Percentiles rank a stretch among this genome's conserved stretches.
Conservation (phyloP, 2,329 filamentous ascomycete species). For the Fusarium verrucosum region DNA sequence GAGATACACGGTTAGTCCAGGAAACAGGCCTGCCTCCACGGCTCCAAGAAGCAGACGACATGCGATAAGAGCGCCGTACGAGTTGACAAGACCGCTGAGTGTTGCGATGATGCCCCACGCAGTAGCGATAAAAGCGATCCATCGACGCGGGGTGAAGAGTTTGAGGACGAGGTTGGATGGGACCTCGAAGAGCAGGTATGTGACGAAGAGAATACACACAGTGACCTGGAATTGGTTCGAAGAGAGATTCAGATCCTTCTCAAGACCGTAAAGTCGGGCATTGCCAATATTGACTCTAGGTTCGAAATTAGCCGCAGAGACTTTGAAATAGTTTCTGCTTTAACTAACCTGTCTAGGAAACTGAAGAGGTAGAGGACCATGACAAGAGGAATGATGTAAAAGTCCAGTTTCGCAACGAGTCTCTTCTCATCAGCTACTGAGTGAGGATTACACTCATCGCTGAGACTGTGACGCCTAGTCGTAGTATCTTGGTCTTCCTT, state of each 20-base stretch:
- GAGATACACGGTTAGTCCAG: slow-evolving; percentile 73
- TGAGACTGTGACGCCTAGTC: slow-evolving; percentile 29
- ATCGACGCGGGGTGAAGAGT: slow-evolving; percentile 68
- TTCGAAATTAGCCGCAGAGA: slow-evolving; percentile 19
- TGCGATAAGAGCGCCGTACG: slow-evolving; percentile 71
- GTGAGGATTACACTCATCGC: slow-evolving; percentile 28
- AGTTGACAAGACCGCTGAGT: slow-evolving; percentile 72
- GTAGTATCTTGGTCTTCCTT: slow-evolving; percentile 21
- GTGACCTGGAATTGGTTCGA: slow-evolving; percentile 74
- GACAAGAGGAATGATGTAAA: slow-evolving; percentile 70
- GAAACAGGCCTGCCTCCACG: slow-evolving; percentile 76
- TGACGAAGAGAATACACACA: slow-evolving; percentile 74
- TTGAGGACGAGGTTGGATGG: slow-evolving; percentile 73
- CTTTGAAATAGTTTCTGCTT: neutral
- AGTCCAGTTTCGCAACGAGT: slow-evolving; percentile 72
- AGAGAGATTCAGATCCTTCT: slow-evolving; percentile 68
- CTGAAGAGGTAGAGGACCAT: slow-evolving; percentile 78
- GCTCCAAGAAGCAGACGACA: slow-evolving; percentile 74
- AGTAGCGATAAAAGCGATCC: slow-evolving; percentile 71
- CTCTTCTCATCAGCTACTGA: slow-evolving; percentile 57
- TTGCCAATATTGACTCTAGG: slow-evolving; percentile 76
- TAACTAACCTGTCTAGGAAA: slow-evolving; percentile 73
- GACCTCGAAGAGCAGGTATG: slow-evolving; percentile 69
- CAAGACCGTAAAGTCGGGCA: slow-evolving; percentile 71
- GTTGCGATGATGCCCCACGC: slow-evolving; percentile 76